These are phyloP conservation scores for Fibroporia radiculosa DNA, from an alignment of 768 basidiomycete genomes.

Conservation along the genomic window DNA sequence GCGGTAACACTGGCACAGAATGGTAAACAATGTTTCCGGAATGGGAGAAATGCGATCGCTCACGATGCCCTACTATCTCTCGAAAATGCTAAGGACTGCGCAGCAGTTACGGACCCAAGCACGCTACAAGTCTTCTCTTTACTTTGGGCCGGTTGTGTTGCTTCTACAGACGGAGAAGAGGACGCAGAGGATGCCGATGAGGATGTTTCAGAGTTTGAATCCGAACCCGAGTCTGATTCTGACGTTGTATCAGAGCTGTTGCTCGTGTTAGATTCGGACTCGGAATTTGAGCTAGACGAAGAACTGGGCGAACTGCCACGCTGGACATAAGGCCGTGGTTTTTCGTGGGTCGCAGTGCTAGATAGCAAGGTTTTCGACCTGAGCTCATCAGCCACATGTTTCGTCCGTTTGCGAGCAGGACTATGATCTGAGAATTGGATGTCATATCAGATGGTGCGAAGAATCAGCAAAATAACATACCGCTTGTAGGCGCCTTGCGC, in stretches of 20 bases:
- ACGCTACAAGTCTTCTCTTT: no score
- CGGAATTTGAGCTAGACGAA: slow-evolving; percentile 8
- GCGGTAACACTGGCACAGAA: no score
- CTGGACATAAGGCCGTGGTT: no score
- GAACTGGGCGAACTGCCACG: neutral
- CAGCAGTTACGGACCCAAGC: no score
- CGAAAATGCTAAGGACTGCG: no score
- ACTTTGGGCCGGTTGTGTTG: slow-evolving; percentile 18
- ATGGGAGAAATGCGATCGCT: no score
- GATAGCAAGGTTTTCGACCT: no score
- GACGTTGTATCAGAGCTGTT: slow-evolving; percentile 16
- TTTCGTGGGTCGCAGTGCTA: no score
- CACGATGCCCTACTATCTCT: no score
- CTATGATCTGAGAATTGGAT: neutral
- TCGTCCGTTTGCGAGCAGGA: slow-evolving; percentile 9
- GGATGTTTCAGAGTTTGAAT: slow-evolving; percentile 16
- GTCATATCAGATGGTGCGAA: neutral
- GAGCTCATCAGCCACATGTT: neutral
- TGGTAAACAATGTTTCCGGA: no score
- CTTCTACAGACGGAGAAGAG: slow-evolving; percentile 13
- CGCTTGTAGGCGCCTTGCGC: slow-evolving; percentile 12
- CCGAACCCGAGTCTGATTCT: slow-evolving; percentile 17
- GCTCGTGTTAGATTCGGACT: slow-evolving; percentile 3
- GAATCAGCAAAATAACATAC: no score
- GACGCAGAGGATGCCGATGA: slow-evolving; percentile 21